Percentiles rank a stretch among this genome's conserved stretches.
These are phyloP conservation scores for Gossypium trilobum DNA, from an alignment of 441 rosid genomes.

Conservation along the genomic window DNA sequence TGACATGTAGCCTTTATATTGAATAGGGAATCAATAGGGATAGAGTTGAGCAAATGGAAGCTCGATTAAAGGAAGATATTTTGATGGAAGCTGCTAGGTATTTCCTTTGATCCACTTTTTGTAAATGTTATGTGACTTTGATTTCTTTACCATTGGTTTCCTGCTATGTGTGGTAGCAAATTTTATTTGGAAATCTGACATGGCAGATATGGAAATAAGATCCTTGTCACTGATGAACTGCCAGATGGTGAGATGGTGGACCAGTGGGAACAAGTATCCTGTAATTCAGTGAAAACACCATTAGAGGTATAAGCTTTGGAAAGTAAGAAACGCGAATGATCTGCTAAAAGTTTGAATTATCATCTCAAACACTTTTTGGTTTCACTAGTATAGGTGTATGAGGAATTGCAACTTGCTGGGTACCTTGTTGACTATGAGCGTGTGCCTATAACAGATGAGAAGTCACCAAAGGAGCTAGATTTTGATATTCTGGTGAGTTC, in stretches of 20 bases:
- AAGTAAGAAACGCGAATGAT: constrained; percentile 9
- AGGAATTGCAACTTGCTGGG: constrained; percentile 84
- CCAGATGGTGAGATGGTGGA: constrained; percentile 99
- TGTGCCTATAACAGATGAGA: constrained; percentile 95
- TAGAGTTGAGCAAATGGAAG: constrained; percentile 96
- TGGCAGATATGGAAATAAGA: constrained; percentile 91
- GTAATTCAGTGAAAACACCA: constrained; percentile 86
- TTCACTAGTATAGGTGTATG: constrained; percentile 54
- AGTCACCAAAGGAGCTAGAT: constrained; percentile 86
- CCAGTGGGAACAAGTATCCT: constrained; percentile 92
- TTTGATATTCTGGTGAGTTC: constrained; percentile 76
- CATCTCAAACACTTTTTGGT: constrained; percentile 14
- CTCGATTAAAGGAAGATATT: constrained; percentile 82
- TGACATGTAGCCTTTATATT: constrained; percentile 16
- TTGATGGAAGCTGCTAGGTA: constrained; percentile 86
- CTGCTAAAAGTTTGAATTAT: constrained; percentile 16
- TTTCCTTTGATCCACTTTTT: constrained; percentile 11
- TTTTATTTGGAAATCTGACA: constrained; percentile 23
- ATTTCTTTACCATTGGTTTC: constrained; percentile 11
- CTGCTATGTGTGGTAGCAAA: constrained; percentile 16
- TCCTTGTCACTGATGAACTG: constrained; percentile 97
- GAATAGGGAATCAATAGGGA: constrained; percentile 82
- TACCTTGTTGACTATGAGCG: constrained; percentile 89
- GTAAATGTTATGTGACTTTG: constrained; percentile 8
- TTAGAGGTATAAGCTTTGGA: constrained; percentile 49